Percentiles rank a stretch among this genome's conserved stretches.
Evolutionary conservation across 2,329 filamentous ascomycete genomes (phyloP).

Genomic region (Aspergillus brunneoviolaceus): DNA sequence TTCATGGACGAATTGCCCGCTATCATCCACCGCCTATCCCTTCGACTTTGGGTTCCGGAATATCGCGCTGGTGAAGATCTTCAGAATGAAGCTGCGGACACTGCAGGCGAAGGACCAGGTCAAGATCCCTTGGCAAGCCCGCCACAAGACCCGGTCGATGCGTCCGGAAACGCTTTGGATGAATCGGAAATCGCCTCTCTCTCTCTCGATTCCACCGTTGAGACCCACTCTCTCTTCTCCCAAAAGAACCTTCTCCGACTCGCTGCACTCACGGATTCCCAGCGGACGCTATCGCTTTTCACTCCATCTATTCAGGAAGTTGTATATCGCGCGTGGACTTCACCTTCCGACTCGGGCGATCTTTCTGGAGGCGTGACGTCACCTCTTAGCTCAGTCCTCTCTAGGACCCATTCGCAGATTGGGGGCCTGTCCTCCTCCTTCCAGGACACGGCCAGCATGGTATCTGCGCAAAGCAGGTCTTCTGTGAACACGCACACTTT

Average conservation of each 20-base stretch:
- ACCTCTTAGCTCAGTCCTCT: constrained; percentile 52
- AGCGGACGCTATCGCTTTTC: constrained; percentile 85
- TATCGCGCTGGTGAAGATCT: constrained; percentile 68
- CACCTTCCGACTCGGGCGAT: constrained; percentile 69
- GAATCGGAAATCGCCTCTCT: constrained; percentile 72
- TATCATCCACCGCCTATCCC: constrained; percentile 88
- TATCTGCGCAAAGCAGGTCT: constrained; percentile 62
- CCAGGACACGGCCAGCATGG: constrained; percentile 68
- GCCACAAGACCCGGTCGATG: constrained; percentile 78
- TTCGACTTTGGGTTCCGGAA: constrained; percentile 87
- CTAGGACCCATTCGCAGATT: constrained; percentile 63
- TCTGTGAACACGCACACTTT: constrained; percentile 36
- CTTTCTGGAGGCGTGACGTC: constrained; percentile 40
- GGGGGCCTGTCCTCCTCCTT: constrained; percentile 73
- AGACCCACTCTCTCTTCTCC: constrained; percentile 87
- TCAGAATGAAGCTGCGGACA: constrained; percentile 52
- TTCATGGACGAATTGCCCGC: constrained; percentile 98
- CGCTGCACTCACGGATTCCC: constrained; percentile 79
- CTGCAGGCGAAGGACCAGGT: constrained; percentile 58
- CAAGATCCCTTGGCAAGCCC: constrained; percentile 80
- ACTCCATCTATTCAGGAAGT: constrained; percentile 88
- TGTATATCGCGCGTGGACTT: constrained; percentile 90
- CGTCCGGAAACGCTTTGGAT: constrained; percentile 73
- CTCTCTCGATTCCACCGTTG: constrained; percentile 74
- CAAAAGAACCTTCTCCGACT: constrained; percentile 89